Evolutionary conservation across 768 basidiomycete species (phyloP).

Genomic region (Amanita thiersii): DNA sequence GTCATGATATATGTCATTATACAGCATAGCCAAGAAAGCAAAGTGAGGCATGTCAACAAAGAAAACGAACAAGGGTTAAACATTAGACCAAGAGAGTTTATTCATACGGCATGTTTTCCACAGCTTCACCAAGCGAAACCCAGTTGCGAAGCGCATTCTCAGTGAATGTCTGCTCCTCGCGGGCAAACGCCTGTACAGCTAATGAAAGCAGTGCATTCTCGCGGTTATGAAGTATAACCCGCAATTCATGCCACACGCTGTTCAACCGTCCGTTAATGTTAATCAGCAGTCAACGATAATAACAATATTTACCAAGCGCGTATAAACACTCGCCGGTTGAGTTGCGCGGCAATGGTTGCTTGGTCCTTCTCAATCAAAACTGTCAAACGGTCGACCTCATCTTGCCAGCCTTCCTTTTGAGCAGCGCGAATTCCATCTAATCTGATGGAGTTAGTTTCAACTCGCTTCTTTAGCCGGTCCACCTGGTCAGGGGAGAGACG

Average conservation of each 20-base stretch:
- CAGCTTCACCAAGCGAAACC: conserved; percentile 59
- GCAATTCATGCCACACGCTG: conserved; percentile 95
- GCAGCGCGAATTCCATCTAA: conserved; percentile 64
- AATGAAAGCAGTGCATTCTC: conserved; percentile 79
- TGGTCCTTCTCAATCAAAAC: conserved; percentile 80
- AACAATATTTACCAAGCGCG: conserved; percentile 78
- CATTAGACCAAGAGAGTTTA: conserved; percentile 23
- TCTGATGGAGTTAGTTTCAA: conserved; percentile 68
- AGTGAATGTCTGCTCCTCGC: conserved; percentile 64
- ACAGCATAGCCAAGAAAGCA: background rate
- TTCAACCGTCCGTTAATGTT: background rate
- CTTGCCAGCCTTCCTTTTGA: conserved; percentile 79
- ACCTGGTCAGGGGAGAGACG: conserved; percentile 86
- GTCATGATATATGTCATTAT: background rate
- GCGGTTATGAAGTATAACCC: conserved; percentile 83
- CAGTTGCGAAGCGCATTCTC: conserved; percentile 63
- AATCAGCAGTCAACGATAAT: background rate
- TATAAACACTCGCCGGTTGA: conserved; percentile 80
- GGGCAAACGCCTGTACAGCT: conserved; percentile 63
- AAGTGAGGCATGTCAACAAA: background rate
- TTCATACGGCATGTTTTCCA: conserved; percentile 83
- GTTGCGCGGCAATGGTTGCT: conserved; percentile 61
- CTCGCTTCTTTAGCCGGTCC: conserved; percentile 79
- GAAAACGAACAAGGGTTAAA: background rate
- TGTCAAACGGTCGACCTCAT: conserved; percentile 72